These are phyloP conservation scores for Schizonepeta tenuifolia DNA, from an alignment of 257 asterid genomes.

Conservation along the genomic window DNA sequence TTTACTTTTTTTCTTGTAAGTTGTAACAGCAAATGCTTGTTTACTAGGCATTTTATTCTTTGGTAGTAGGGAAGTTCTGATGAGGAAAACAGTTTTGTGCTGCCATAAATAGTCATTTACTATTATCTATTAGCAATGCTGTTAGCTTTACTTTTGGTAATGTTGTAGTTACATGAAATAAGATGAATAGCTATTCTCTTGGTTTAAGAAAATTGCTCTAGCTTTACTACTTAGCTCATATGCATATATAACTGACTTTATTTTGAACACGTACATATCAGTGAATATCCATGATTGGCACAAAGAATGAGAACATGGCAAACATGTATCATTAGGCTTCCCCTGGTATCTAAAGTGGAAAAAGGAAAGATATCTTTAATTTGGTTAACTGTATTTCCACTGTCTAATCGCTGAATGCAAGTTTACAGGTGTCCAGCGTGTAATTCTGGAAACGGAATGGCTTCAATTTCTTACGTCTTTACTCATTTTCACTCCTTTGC, in stretches of 20 bases:
- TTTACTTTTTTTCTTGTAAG: neutral
- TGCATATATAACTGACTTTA: neutral
- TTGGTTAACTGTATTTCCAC: neutral
- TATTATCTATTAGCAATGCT: slow-evolving; percentile 1
- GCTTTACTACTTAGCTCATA: neutral
- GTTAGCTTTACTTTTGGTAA: neutral
- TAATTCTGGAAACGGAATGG: slow-evolving; percentile 18
- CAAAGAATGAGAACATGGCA: slow-evolving; percentile 1
- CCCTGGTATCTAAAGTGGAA: slow-evolving; percentile 14
- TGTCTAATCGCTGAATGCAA: slow-evolving; percentile 18
- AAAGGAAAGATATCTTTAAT: slow-evolving; percentile 7
- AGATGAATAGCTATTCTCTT: slow-evolving; percentile 11
- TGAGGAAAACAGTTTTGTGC: slow-evolving; percentile 13
- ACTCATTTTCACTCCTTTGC: neutral
- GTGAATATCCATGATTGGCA: neutral
- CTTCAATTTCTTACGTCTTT: neutral
- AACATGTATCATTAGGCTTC: neutral
- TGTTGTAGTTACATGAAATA: slow-evolving; percentile 3
- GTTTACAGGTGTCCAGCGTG: neutral
- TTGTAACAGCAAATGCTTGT: slow-evolving; percentile 8
- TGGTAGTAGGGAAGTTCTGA: neutral
- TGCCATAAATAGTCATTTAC: slow-evolving; percentile 9
- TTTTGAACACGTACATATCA: neutral
- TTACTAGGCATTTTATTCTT: slow-evolving; percentile 17
- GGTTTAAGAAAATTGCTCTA: neutral